phyloP scores from a whole-genome alignment of 164 flowering plant species.

The Taxillus chinensis region DNA sequence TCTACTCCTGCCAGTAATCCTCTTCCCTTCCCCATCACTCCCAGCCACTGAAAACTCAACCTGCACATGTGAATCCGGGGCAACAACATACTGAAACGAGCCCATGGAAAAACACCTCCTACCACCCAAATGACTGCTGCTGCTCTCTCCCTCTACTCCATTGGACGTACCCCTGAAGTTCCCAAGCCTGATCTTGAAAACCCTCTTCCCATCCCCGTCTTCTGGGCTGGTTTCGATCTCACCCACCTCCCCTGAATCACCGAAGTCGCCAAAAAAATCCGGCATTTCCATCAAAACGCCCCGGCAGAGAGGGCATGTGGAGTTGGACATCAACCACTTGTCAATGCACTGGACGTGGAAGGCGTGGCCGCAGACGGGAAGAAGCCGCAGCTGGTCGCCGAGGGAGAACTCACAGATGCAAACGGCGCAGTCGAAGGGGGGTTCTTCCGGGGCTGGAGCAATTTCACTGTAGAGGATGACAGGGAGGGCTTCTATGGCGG shows the following conservation, averaged over 20 bases:
- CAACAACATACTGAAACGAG: constrained; percentile 60
- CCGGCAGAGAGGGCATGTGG: constrained; percentile 69
- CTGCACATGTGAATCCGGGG: constrained; percentile 31
- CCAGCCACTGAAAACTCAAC: constrained; percentile 28
- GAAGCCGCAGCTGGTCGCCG: constrained; percentile 44
- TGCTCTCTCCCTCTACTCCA: constrained; percentile 24
- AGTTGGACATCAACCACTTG: constrained; percentile 60
- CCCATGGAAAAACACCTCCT: constrained; percentile 75
- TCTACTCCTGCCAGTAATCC: constrained; percentile 35
- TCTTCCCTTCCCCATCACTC: constrained; percentile 40
- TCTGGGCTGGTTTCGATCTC: constrained; percentile 14
- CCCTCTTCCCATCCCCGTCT: constrained; percentile 30
- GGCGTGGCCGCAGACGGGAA: constrained; percentile 64
- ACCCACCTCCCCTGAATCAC: constrained; percentile 27
- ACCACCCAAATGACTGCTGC: constrained; percentile 45
- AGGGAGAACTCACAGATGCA: constrained; percentile 57
- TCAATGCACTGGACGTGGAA: constrained; percentile 64
- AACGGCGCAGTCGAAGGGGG: constrained; percentile 70
- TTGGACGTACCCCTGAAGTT: constrained; percentile 34
- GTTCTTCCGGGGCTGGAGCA: constrained; percentile 37
- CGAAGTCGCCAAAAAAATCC: constrained; percentile 24
- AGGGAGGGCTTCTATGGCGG: constrained; percentile 53
- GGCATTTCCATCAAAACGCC: constrained; percentile 31
- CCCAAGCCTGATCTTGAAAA: constrained; percentile 56
- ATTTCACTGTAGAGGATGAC: constrained; percentile 50